These are phyloP conservation scores for Gynochthodes officinalis DNA, from an alignment of 257 asterid species.

Conservation along the genomic window DNA sequence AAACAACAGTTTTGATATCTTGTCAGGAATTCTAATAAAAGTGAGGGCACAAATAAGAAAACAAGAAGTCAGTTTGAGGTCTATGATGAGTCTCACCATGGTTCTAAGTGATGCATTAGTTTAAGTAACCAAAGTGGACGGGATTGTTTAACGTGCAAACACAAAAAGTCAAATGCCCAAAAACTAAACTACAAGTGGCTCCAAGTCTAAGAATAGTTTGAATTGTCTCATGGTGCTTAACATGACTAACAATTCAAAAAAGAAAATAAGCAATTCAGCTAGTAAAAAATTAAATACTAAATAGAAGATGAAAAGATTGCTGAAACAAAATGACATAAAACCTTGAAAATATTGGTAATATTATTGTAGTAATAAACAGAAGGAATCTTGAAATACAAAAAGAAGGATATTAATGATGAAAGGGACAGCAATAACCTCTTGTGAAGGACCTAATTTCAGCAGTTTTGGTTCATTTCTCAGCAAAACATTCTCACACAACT, in stretches of 20 bases:
- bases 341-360: neutral
- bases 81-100: neutral
- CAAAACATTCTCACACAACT: constrained; percentile 62
- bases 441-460: constrained; percentile 63
- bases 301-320: neutral
- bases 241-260: neutral
- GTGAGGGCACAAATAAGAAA: neutral
- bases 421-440: constrained; percentile 50
- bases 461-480: constrained; percentile 48
- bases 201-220: neutral
- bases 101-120: neutral
- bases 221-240: neutral
- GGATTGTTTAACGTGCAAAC: neutral
- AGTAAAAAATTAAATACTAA: neutral
- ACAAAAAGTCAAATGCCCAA: neutral
- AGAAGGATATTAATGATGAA: neutral
- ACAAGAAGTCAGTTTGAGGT: neutral
- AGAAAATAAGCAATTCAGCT: neutral
- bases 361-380: neutral
- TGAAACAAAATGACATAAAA: neutral
- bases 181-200: neutral
- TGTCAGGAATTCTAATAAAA: neutral
- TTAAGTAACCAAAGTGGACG: neutral
- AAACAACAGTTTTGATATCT: neutral
- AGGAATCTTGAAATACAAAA: neutral